Evolutionary conservation across 2,329 filamentous ascomycete species (phyloP), one percentile per base, ranked within the genome.

Genomic region (Ceratocystis colombiana): DNA sequence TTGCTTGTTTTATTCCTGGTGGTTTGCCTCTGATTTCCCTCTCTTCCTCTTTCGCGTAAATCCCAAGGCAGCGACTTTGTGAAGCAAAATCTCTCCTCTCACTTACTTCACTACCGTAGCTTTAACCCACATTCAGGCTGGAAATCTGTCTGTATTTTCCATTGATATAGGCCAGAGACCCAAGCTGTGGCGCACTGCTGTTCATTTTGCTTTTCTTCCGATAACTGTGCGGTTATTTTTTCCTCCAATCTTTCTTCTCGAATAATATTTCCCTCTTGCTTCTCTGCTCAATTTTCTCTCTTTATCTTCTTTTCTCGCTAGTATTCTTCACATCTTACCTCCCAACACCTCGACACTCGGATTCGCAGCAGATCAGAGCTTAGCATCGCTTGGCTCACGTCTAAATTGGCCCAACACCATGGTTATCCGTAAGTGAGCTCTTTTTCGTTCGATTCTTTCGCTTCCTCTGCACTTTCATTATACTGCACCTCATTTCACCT

Each of bases 401-500:
- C 55, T 37, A 33, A 59, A 33, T 59, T 59, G 55, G 55, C 55
- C 55, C 55, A 59, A 33, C 28, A 59, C 33, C 55, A 59, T 59
- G 55, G 55, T 59, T 59, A 59, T 59, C 25, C 55, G 55, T 59
- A 59, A 59, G 55, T 59, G 55, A 59, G 30, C 55, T n/a, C 33
- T 37, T 59, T 37, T 50, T n/a, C 2, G n/a, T 53, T 8, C 48
- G 7, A 50, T 50, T 50, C 20, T 20, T 5, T 20, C 10, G 37
- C 12, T 12, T 41, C 12, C 37, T 15, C 37, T 41, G 37, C 37
- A 15, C 37, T 41, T 41, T 15, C 37, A 41, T 15, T 12, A 15
- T 15, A 15, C 37, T 41, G 37, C 37, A 41, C 50, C 30, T 22
- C 46, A 64, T 50, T 30, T 64, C 37, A 41, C 50, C 30, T 22